Conservation (phyloP, 441 rosid species). For the Brassica hybrid region DNA sequence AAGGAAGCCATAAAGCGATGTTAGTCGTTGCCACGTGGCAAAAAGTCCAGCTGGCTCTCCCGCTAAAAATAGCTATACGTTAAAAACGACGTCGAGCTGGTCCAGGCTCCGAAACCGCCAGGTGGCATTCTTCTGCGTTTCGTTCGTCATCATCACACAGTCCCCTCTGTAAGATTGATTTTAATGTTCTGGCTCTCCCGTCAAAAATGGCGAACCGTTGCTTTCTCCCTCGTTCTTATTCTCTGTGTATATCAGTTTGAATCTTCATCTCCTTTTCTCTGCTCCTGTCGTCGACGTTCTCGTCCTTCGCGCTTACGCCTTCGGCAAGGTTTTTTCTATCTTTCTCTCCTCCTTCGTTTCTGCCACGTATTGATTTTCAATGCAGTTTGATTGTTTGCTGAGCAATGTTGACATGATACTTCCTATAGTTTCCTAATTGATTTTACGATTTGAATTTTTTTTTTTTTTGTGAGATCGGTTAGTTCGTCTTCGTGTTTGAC, state of each 20-base stretch:
- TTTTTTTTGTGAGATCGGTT: neutral
- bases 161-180: conserved; percentile 23
- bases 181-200: conserved; percentile 35
- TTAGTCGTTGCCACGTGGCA: conserved; percentile 16
- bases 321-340: conserved; percentile 31
- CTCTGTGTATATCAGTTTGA: conserved; percentile 32
- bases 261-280: conserved; percentile 15
- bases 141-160: conserved; percentile 39
- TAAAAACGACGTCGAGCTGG: conserved; percentile 29
- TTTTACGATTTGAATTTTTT: neutral
- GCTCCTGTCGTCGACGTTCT: conserved; percentile 15
- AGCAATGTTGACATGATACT: conserved; percentile 18
- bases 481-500: conserved; percentile 15
- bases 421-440: neutral
- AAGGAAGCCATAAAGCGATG: conserved; percentile 9
- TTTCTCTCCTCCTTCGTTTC: conserved; percentile 9
- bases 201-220: conserved; percentile 42
- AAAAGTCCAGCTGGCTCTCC: conserved; percentile 19
- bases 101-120: conserved; percentile 24
- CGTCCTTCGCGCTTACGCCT: conserved; percentile 28
- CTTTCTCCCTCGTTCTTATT: conserved; percentile 23
- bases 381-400: neutral
- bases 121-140: conserved; percentile 26
- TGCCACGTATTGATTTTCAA: neutral
- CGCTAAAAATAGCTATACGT: conserved; percentile 26